Evolutionary conservation across 257 asterid species (phyloP).

Genomic region (Solanum lignicaule): DNA sequence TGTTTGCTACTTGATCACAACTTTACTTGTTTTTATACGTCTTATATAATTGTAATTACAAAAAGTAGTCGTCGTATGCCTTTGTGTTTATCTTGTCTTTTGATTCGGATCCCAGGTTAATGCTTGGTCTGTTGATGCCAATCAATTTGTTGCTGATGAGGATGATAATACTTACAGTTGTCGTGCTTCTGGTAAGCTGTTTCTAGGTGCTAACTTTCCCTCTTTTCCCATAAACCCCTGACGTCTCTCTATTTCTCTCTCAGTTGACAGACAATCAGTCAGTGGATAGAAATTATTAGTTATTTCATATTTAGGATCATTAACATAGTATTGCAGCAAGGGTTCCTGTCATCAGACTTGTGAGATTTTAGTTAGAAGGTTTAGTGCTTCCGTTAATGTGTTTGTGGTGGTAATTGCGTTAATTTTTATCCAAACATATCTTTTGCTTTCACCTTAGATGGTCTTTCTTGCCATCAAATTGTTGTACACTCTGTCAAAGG

Average conservation of each 20-base stretch:
- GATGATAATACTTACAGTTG: constrained; percentile 89
- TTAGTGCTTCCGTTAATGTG: not conserved
- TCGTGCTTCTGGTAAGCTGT: constrained; percentile 82
- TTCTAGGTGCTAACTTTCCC: constrained; percentile 2
- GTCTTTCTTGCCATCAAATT: not conserved
- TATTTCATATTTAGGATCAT: not conserved
- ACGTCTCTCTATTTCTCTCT: not conserved
- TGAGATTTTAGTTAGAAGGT: not conserved
- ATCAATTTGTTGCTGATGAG: constrained; percentile 95
- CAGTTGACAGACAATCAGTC: not conserved
- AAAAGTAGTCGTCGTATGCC: not conserved
- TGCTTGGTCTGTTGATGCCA: constrained; percentile 86
- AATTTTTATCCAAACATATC: not conserved
- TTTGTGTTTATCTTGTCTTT: not conserved
- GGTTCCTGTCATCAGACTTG: not conserved
- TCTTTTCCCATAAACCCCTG: not conserved
- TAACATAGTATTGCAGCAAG: not conserved
- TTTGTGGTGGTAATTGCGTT: not conserved
- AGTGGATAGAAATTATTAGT: not conserved
- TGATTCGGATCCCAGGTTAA: constrained; percentile 40
- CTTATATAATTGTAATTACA: not conserved
- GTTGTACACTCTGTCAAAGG: not conserved
- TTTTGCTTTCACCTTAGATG: not conserved
- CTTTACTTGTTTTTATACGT: not conserved
- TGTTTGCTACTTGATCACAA: not conserved